Evolutionary conservation across 176 grass and related monocot species (phyloP).

Genomic region (Zea luxurians): DNA sequence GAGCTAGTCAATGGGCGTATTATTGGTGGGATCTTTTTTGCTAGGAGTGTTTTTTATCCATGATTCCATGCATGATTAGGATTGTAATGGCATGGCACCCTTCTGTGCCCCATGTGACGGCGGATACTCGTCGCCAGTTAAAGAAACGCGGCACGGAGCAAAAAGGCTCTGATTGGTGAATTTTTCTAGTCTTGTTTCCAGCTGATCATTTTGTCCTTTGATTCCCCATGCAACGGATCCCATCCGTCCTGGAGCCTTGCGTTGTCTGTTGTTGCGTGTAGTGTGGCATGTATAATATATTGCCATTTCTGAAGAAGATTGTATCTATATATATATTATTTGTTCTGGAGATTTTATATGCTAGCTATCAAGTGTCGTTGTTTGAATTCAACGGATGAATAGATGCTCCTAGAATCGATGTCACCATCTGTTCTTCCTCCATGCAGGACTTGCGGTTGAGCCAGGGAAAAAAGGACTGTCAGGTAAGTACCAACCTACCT

Average conservation of each 20-base stretch:
- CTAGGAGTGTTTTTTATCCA: slow-evolving; percentile 37
- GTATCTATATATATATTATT: slow-evolving; percentile 13
- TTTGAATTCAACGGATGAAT: slow-evolving; percentile 25
- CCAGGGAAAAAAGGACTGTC: slow-evolving; percentile 27
- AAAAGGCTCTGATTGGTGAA: slow-evolving; percentile 31
- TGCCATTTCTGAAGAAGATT: slow-evolving; percentile 22
- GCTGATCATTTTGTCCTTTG: slow-evolving; percentile 48
- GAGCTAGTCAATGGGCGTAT: slow-evolving; percentile 47
- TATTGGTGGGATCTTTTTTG: slow-evolving; percentile 35
- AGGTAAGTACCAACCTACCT: slow-evolving; percentile 36
- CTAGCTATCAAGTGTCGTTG: slow-evolving; percentile 36
- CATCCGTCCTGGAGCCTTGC: slow-evolving; percentile 54
- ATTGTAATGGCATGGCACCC: slow-evolving; percentile 46
- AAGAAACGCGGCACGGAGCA: slow-evolving; percentile 40
- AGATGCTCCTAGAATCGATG: slow-evolving; percentile 29
- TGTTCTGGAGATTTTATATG: slow-evolving; percentile 16
- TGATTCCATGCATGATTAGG: slow-evolving; percentile 56
- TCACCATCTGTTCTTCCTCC: slow-evolving; percentile 37
- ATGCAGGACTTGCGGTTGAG: slow-evolving; percentile 40
- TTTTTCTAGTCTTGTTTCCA: slow-evolving; percentile 47
- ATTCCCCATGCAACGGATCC: slow-evolving; percentile 50
- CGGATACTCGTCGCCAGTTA: slow-evolving; percentile 37
- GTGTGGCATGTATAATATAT: slow-evolving; percentile 8
- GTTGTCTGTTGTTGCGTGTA: slow-evolving; percentile 43
- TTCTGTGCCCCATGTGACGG: slow-evolving; percentile 48